Conservation (phyloP, 164 flowering plant genomes). For the Houttuynia cordata region DNA sequence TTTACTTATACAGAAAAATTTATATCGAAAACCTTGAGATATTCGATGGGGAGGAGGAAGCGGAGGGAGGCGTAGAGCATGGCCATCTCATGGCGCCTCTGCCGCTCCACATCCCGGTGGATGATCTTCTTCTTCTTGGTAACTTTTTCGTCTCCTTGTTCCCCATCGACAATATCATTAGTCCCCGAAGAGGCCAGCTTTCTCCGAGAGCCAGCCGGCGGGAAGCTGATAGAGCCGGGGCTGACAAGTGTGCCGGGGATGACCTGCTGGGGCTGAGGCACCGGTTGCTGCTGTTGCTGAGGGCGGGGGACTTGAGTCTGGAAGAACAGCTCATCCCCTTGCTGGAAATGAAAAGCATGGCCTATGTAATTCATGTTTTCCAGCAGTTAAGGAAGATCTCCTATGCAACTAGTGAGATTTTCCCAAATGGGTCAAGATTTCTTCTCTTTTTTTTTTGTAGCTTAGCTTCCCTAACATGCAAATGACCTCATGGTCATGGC, state of each 20-base stretch:
- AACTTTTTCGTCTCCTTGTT: background rate
- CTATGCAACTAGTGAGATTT: background rate
- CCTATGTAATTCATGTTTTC: conserved; percentile 8
- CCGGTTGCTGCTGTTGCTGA: conserved; percentile 6
- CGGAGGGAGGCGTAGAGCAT: conserved; percentile 15
- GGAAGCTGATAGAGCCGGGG: background rate
- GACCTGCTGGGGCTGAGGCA: background rate
- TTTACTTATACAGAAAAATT: too few species aligned
- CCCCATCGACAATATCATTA: background rate
- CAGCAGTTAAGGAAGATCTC: conserved; percentile 1
- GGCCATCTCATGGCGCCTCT: conserved; percentile 22
- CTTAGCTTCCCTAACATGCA: too few species aligned
- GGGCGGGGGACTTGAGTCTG: background rate
- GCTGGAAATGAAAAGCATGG: conserved; percentile 11
- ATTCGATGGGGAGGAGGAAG: conserved; percentile 17
- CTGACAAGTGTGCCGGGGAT: conserved; percentile 1
- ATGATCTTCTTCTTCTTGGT: conserved; percentile 13
- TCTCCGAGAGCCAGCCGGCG: conserved; percentile 1
- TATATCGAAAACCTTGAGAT: conserved; percentile 15
- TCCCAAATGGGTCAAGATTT: background rate
- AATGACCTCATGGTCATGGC: background rate
- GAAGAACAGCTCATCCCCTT: conserved; percentile 9
- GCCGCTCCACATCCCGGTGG: conserved; percentile 19
- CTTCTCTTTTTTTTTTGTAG: background rate
- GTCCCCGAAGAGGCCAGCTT: background rate